Evolutionary conservation across 2,329 filamentous ascomycete species (phyloP).

Genomic region (Diaporthe ilicicola): DNA sequence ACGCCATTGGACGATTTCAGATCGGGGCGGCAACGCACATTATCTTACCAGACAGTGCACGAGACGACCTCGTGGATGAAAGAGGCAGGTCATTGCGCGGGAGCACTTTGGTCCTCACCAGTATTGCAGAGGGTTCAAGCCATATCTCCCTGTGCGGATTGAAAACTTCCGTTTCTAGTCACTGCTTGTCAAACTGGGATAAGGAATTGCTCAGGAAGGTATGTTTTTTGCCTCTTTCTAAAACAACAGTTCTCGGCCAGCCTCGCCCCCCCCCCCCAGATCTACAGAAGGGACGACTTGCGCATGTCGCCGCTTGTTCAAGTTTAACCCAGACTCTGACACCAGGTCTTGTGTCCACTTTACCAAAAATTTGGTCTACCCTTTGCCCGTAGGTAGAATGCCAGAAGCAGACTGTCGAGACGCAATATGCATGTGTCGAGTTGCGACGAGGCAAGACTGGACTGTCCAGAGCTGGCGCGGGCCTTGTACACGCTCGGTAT

Average conservation of each 20-base stretch:
- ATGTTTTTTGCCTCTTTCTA: background rate
- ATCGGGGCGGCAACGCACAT: too few relatives aligned
- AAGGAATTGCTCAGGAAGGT: background rate
- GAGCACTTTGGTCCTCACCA: too few relatives aligned
- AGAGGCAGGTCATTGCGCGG: background rate
- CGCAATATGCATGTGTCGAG: too few relatives aligned
- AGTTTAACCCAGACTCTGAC: background rate
- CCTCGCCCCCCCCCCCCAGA: background rate
- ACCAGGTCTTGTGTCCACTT: background rate
- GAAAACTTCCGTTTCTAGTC: background rate
- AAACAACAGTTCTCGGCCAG: background rate
- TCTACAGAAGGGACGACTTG: background rate
- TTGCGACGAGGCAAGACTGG: too few relatives aligned
- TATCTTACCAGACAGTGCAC: background rate
- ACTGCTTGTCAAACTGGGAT: background rate
- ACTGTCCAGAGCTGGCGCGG: too few relatives aligned
- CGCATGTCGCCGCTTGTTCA: background rate
- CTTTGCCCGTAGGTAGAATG: too few relatives aligned
- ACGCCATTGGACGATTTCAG: background rate
- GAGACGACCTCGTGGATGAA: background rate
- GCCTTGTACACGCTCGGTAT: too few relatives aligned
- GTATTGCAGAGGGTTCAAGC: background rate
- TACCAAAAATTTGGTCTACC: background rate
- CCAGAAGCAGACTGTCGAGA: too few relatives aligned
- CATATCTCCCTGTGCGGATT: background rate